Evolutionary conservation across 495 filamentous ascomycete genomes (phyloP).

Genomic region (Hypoxylon intermedium): DNA sequence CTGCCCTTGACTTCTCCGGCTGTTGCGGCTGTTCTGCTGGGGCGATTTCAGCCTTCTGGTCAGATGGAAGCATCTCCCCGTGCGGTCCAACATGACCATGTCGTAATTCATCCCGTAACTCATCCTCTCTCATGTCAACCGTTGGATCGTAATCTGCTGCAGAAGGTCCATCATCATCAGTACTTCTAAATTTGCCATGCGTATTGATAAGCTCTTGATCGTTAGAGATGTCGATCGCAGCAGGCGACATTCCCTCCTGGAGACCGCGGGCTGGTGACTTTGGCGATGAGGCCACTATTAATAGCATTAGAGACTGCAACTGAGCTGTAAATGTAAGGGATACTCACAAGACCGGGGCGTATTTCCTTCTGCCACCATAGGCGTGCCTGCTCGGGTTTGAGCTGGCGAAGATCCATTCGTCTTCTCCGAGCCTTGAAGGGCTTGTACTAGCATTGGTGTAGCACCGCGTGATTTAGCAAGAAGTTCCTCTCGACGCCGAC

Average conservation of each 20-base stretch:
- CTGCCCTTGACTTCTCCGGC: conserved; percentile 55
- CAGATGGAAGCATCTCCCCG: conserved; percentile 46
- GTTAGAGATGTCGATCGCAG: conserved; percentile 53
- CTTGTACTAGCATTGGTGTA: conserved; percentile 78
- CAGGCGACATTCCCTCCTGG: conserved; percentile 53
- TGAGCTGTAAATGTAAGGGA: not conserved
- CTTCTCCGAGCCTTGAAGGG: conserved; percentile 68
- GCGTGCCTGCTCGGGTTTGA: conserved; percentile 52
- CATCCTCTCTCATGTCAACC: conserved; percentile 89
- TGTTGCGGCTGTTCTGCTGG: conserved; percentile 46
- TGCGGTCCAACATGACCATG: conserved; percentile 59
- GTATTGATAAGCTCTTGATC: conserved; percentile 71
- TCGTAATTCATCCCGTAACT: conserved; percentile 70
- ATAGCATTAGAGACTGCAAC: conserved; percentile 28
- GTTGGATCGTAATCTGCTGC: conserved; percentile 97
- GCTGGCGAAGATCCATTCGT: conserved; percentile 62
- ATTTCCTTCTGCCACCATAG: conserved; percentile 46
- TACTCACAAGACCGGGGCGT: conserved; percentile 54
- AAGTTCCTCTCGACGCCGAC: conserved; percentile 85
- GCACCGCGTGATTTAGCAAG: conserved; percentile 80
- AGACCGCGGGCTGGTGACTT: conserved; percentile 44
- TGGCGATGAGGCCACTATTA: conserved; percentile 43
- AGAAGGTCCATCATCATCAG: conserved; percentile 76
- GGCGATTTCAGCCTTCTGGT: conserved; percentile 48
- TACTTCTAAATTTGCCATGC: conserved; percentile 56